Percentiles rank a stretch among this genome's conserved stretches.
Evolutionary conservation across 306 rosid species (phyloP).

Genomic region (Quercus dentata): DNA sequence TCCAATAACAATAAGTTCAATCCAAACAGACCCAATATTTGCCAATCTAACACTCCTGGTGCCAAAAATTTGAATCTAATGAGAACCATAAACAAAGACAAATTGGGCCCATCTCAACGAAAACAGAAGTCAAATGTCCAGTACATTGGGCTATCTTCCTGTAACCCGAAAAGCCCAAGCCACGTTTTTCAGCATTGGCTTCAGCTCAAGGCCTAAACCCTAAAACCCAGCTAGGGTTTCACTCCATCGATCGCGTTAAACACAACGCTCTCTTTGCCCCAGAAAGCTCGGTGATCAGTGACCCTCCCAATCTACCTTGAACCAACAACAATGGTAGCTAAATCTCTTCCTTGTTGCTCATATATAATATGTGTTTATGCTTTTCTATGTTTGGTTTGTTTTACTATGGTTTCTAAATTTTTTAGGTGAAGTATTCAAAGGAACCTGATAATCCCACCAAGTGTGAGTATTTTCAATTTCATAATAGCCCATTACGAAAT

Average conservation of each 20-base stretch:
- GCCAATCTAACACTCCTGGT: too few relatives aligned
- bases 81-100: background rate
- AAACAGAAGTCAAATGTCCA: background rate
- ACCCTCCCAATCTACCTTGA: background rate
- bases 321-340: background rate
- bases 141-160: too few relatives aligned
- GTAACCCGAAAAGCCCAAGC: background rate
- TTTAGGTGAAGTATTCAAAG: conserved; percentile 63
- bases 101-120: background rate
- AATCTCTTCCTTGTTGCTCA: background rate
- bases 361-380: background rate
- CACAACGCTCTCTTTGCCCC: background rate
- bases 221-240: background rate
- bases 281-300: background rate
- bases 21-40: too few relatives aligned
- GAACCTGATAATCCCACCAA: conserved; percentile 66
- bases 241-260: background rate
- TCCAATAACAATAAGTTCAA: too few relatives aligned
- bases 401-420: background rate
- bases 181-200: background rate
- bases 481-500: background rate
- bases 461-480: conserved; percentile 21
- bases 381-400: background rate
- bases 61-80: too few relatives aligned
- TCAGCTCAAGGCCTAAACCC: background rate